These are phyloP conservation scores for Candida anglica DNA, from an alignment of 805 yeast species.

Conservation along the genomic window DNA sequence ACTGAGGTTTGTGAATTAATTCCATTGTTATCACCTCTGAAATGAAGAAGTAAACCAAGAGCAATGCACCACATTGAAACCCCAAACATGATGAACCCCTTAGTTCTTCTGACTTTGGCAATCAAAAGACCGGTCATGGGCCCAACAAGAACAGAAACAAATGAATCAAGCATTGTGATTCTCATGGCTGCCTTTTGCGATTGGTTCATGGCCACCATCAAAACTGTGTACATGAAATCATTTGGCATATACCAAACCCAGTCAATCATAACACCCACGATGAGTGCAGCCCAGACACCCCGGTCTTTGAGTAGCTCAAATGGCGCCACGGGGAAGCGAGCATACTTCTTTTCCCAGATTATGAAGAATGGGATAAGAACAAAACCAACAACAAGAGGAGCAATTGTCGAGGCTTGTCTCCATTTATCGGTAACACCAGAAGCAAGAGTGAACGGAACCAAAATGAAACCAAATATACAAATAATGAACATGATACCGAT, in stretches of 20 bases:
- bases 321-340: constrained; percentile 65
- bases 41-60: constrained; percentile 56
- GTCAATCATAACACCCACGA: constrained; percentile 54
- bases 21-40: constrained; percentile 46
- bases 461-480: constrained; percentile 56
- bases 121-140: constrained; percentile 52
- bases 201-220: constrained; percentile 61
- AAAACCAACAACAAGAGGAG: constrained; percentile 66
- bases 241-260: constrained; percentile 67
- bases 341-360: constrained; percentile 54
- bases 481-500: constrained; percentile 57
- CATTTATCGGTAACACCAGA: constrained; percentile 58
- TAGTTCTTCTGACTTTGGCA: constrained; percentile 49
- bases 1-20: constrained; percentile 21
- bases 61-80: constrained; percentile 54
- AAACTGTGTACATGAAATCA: constrained; percentile 63
- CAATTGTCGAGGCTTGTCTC: constrained; percentile 60
- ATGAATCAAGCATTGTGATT: constrained; percentile 58
- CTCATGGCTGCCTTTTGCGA: constrained; percentile 61
- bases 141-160: constrained; percentile 61
- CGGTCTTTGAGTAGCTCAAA: constrained; percentile 56
- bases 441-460: constrained; percentile 73
- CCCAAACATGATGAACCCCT: constrained; percentile 60
- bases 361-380: constrained; percentile 55
- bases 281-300: constrained; percentile 70